A percentile compares a stretch with the other conserved stretches of the same genome.
phyloP scores from a whole-genome alignment of 805 yeast species.

The Komagataella ulmi region DNA sequence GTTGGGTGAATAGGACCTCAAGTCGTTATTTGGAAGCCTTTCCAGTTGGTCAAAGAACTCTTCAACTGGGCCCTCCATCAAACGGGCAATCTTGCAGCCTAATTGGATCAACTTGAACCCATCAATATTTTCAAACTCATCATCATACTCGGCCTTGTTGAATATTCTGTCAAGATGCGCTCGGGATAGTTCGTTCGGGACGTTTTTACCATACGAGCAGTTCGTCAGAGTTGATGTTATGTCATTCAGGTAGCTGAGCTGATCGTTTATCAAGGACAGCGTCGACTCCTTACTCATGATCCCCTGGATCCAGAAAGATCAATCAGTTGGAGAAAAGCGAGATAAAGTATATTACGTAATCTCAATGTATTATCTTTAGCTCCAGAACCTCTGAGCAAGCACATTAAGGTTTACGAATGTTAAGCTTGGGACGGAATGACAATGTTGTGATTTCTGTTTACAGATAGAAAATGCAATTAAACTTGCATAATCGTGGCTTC shows the following conservation, averaged over 20 bases:
- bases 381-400: neutral
- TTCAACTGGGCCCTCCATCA: neutral
- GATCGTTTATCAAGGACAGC: neutral
- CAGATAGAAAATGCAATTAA: neutral
- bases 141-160: neutral
- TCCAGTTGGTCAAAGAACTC: neutral
- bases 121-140: neutral
- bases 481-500: neutral
- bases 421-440: neutral
- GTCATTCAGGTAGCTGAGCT: neutral
- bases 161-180: neutral
- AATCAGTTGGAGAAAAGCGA: neutral
- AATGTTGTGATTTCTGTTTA: neutral
- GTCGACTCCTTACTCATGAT: neutral
- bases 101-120: neutral
- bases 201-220: neutral
- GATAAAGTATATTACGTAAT: neutral
- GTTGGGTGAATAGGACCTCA: neutral
- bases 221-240: neutral
- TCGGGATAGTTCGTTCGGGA: neutral
- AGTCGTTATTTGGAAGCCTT: neutral
- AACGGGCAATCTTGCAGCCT: neutral
- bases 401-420: neutral
- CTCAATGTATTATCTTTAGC: no score
- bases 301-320: neutral